These are phyloP conservation scores for Hygrophorus russula DNA, from an alignment of 768 basidiomycete genomes.

Conservation along the genomic window DNA sequence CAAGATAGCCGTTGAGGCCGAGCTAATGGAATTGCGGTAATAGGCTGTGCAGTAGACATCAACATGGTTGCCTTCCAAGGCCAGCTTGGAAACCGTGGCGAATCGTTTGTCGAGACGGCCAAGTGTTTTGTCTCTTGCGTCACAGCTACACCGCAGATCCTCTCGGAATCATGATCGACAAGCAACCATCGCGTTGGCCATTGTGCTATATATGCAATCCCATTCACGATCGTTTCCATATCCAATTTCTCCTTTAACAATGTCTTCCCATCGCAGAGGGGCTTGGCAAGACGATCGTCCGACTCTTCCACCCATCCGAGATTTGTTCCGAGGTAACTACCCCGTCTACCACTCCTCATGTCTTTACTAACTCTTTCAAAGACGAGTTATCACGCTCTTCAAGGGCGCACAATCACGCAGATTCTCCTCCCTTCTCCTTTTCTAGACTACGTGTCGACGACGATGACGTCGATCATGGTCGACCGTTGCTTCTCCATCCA, in stretches of 20 bases:
- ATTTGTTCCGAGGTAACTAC: conserved; percentile 48
- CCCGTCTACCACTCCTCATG: background rate
- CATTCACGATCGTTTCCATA: background rate
- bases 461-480: conserved; percentile 17
- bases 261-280: conserved; percentile 15
- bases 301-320: conserved; percentile 61
- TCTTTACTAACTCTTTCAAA: conserved; percentile 11
- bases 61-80: background rate
- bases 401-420: conserved; percentile 15
- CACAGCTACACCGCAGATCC: too few relatives aligned
- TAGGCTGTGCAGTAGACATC: conserved; percentile 3
- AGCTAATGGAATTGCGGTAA: background rate
- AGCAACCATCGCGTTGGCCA: background rate
- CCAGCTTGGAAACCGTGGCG: background rate
- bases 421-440: conserved; percentile 27
- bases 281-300: conserved; percentile 30
- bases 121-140: background rate
- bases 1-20: too few relatives aligned
- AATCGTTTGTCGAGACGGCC: background rate
- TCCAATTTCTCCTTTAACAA: conserved; percentile 1
- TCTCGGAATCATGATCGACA: background rate
- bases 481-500: conserved; percentile 4
- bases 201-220: background rate
- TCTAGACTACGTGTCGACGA: conserved; percentile 32
- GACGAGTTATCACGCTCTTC: conserved; percentile 38